Conservation (phyloP, 805 yeast genomes). For the Metschnikowia cerradonensis region DNA sequence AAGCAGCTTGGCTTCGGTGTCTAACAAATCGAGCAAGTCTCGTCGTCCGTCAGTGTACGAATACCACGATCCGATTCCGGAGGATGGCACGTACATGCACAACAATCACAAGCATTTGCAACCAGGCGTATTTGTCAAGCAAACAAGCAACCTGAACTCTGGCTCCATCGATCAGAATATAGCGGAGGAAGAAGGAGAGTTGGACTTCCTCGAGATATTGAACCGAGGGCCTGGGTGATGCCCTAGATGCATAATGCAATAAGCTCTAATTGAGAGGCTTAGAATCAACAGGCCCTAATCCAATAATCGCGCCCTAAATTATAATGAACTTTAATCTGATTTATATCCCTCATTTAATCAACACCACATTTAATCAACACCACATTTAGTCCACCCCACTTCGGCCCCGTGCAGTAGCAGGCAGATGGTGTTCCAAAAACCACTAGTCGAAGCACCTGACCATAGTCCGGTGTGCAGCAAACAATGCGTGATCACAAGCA, state of each 20-base stretch:
- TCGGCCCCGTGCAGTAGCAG: background rate
- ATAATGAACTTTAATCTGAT: background rate
- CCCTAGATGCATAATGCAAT: background rate
- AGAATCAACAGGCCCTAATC: background rate
- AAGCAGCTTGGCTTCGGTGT: slow-evolving; percentile 13
- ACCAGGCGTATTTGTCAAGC: slow-evolving; percentile 7
- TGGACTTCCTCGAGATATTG: slow-evolving; percentile 47
- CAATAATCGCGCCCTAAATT: background rate
- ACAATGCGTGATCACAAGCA: too few species aligned
- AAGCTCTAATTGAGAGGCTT: background rate
- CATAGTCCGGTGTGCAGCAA: background rate
- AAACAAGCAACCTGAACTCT: background rate
- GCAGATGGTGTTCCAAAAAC: background rate
- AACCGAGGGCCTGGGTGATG: slow-evolving; percentile 28
- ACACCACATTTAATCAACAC: too few species aligned
- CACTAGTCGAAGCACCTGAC: background rate
- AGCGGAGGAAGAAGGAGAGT: slow-evolving; percentile 24
- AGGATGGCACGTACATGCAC: slow-evolving; percentile 8
- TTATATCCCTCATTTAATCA: too few species aligned
- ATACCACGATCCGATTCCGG: slow-evolving; percentile 15
- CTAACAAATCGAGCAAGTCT: slow-evolving; percentile 14
- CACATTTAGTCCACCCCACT: too few species aligned
- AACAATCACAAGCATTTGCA: slow-evolving; percentile 3
- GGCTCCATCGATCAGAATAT: background rate
- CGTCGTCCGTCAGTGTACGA: slow-evolving; percentile 14